Conservation (phyloP, 1,139 yeast species). For the Suhomyces yuchorum region DNA sequence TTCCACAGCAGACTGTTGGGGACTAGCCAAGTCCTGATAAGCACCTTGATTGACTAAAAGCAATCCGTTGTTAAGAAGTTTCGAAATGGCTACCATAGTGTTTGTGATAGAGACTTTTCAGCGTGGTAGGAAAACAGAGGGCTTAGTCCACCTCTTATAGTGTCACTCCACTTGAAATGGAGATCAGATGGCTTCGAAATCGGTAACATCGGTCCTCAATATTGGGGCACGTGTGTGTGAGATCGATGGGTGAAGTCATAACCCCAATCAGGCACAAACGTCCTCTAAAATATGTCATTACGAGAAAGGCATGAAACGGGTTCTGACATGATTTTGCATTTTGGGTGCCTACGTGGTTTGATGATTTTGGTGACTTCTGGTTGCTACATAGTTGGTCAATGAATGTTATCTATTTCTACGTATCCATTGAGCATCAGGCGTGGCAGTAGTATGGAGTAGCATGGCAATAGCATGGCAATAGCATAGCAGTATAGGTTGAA, state of each 20-base stretch:
- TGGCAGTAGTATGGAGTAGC: too few relatives aligned
- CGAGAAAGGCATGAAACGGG: neutral
- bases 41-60: conserved; percentile 28
- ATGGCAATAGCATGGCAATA: too few relatives aligned
- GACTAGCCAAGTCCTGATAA: conserved; percentile 36
- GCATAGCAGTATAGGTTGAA: too few relatives aligned
- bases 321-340: too few relatives aligned
- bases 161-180: neutral
- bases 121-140: too few relatives aligned
- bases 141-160: neutral
- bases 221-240: neutral
- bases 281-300: neutral
- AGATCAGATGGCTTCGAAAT: neutral
- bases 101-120: neutral
- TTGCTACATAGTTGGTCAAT: neutral
- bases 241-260: neutral
- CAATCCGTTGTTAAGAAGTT: conserved; percentile 31
- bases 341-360: too few relatives aligned
- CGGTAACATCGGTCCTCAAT: neutral
- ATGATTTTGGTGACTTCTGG: too few relatives aligned
- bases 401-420: neutral
- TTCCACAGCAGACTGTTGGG: conserved; percentile 40
- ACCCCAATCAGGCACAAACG: neutral
- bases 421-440: too few relatives aligned
- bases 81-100: conserved; percentile 38